phyloP scores from a whole-genome alignment of 1,284 basidiomycete genomes.

The Ustanciosporium gigantosporum region DNA sequence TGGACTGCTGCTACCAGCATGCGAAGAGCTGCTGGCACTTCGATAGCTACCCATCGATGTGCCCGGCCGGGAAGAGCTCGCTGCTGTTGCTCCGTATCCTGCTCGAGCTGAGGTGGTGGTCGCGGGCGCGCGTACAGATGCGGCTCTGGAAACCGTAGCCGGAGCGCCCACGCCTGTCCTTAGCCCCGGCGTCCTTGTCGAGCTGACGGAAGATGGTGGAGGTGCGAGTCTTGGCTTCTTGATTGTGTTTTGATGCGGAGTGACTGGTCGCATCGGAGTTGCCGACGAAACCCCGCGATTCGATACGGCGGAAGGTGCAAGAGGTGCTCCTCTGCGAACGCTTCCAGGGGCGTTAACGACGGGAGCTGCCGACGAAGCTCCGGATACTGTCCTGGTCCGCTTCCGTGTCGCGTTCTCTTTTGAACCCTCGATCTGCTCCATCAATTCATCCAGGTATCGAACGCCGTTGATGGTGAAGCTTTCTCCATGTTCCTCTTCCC shows the following conservation, averaged over 20 bases:
- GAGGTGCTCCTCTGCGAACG: conserved; percentile 17
- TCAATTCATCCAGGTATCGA: conserved; percentile 76
- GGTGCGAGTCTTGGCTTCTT: conserved; percentile 32
- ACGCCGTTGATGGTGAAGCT: conserved; percentile 84
- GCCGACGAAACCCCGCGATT: conserved; percentile 19
- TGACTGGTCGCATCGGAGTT: conserved; percentile 28
- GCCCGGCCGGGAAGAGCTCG: conserved; percentile 14
- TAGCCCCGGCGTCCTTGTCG: conserved; percentile 8
- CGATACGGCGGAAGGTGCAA: conserved; percentile 14
- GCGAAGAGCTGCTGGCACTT: conserved; percentile 21
- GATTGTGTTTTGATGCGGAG: conserved; percentile 18
- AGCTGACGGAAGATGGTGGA: conserved; percentile 21
- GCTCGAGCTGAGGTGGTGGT: conserved; percentile 13
- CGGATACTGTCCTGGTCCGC: conserved; percentile 17
- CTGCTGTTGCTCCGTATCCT: conserved; percentile 3
- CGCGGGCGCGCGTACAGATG: conserved; percentile 18
- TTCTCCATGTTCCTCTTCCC: conserved; percentile 79
- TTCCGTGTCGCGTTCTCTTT: conserved; percentile 43
- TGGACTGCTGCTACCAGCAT: conserved; percentile 20
- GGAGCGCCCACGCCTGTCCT: conserved; percentile 6
- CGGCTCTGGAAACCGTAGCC: conserved; percentile 12
- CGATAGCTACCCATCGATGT: conserved; percentile 25
- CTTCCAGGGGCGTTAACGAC: conserved; percentile 17
- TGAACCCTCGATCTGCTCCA: conserved; percentile 42
- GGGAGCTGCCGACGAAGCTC: conserved; percentile 7